Evolutionary conservation across 257 asterid species (phyloP).

Genomic region (Lantana camara): DNA sequence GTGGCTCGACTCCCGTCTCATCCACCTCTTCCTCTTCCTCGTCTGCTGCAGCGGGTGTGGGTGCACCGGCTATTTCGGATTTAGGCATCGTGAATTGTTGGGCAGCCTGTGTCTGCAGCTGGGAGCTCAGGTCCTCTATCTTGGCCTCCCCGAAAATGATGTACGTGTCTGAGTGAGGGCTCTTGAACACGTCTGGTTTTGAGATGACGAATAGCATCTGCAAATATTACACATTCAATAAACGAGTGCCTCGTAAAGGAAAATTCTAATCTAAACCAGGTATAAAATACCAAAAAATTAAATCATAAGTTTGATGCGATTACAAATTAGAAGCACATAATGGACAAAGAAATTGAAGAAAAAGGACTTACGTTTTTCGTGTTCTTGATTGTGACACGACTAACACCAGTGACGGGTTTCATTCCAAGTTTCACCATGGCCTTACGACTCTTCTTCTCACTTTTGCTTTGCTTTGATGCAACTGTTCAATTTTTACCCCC

Average conservation of each 20-base stretch:
- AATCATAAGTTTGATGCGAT: no score
- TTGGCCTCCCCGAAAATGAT: conserved; percentile 92
- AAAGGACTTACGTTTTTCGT: conserved; percentile 60
- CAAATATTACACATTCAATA: conserved; percentile 11
- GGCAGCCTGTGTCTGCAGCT: conserved; percentile 94
- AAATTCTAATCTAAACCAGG: no score
- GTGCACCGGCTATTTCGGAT: conserved; percentile 50
- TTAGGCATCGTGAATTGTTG: conserved; percentile 85
- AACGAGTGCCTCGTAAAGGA: background rate
- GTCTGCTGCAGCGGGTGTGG: conserved; percentile 45
- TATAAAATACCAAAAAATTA: no score
- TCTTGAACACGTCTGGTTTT: conserved; percentile 88
- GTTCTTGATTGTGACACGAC: conserved; percentile 86
- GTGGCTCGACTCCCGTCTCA: conserved; percentile 69
- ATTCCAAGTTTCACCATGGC: conserved; percentile 96
- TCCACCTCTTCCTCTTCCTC: conserved; percentile 84
- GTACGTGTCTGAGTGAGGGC: conserved; percentile 85
- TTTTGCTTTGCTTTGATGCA: conserved; percentile 84
- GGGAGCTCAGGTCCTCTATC: conserved; percentile 92
- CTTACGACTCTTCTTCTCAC: conserved; percentile 96
- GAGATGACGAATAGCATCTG: conserved; percentile 85
- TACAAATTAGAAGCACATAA: background rate
- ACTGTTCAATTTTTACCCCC: conserved; percentile 37
- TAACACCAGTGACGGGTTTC: conserved; percentile 82
- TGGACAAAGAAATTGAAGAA: background rate